Evolutionary conservation across 805 yeast species (phyloP).

Genomic region (Saccharomycopsis vini): DNA sequence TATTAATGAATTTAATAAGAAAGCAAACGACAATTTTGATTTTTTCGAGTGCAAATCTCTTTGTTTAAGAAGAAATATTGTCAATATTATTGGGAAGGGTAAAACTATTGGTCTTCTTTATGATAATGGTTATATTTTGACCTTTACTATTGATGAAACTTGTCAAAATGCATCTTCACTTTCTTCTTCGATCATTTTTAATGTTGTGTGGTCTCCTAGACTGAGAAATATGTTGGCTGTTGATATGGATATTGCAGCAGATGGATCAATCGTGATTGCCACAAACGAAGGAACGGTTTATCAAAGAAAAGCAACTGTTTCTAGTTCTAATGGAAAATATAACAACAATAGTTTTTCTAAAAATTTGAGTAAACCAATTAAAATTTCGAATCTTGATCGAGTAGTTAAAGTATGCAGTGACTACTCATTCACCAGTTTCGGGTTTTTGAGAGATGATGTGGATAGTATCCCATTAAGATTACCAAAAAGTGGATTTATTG

Average conservation of each 20-base stretch:
- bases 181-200: conserved; percentile 36
- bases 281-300: conserved; percentile 65
- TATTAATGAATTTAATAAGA: conserved; percentile 7
- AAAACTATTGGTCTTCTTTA: conserved; percentile 41
- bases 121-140: conserved; percentile 51
- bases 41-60: conserved; percentile 44
- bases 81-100: conserved; percentile 31
- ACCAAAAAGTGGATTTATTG: conserved; percentile 35
- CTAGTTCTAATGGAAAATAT: conserved; percentile 27
- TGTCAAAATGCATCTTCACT: conserved; percentile 28
- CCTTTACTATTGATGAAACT: conserved; percentile 26
- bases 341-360: conserved; percentile 22
- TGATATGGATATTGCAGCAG: conserved; percentile 60
- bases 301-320: conserved; percentile 22
- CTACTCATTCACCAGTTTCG: conserved; percentile 54
- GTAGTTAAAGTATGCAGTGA: conserved; percentile 61
- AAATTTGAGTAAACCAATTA: conserved; percentile 40
- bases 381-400: conserved; percentile 45
- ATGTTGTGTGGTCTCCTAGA: conserved; percentile 54
- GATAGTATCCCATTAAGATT: conserved; percentile 50
- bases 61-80: conserved; percentile 31
- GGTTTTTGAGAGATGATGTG: conserved; percentile 55
- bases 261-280: conserved; percentile 61
- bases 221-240: conserved; percentile 45
- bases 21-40: conserved; percentile 37